These are phyloP conservation scores for Collybia sordida DNA, from an alignment of 768 basidiomycete species.

Conservation along the genomic window DNA sequence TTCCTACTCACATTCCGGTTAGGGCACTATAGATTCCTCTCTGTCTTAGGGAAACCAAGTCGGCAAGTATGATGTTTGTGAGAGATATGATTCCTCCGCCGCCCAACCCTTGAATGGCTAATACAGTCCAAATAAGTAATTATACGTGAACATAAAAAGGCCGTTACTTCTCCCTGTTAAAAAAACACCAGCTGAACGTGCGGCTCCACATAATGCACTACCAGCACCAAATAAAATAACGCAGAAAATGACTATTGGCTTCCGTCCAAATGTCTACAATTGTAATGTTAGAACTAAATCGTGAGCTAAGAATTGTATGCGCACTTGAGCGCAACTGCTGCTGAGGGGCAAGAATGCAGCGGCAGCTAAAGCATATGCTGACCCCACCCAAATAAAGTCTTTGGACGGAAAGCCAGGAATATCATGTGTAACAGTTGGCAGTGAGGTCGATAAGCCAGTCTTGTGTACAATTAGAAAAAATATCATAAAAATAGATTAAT, in stretches of 20 bases:
- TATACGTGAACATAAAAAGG: no score
- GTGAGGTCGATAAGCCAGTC: conserved; percentile 4
- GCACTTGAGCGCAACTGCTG: conserved; percentile 28
- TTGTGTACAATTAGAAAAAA: no score
- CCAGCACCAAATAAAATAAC: conserved; percentile 35
- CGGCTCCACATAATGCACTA: conserved; percentile 34
- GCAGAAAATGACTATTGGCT: conserved; percentile 25
- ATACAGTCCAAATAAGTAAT: background rate
- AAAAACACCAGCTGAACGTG: conserved; percentile 35
- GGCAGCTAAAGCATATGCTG: conserved; percentile 32
- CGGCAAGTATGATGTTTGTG: conserved; percentile 40
- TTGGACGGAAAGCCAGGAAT: background rate
- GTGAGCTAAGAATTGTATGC: conserved; percentile 20
- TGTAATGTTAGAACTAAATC: no score
- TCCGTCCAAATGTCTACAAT: conserved; percentile 8
- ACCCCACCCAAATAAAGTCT: conserved; percentile 8
- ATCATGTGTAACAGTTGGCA: conserved; percentile 6
- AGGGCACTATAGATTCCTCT: conserved; percentile 39
- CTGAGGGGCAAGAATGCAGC: conserved; percentile 38
- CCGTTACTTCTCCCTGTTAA: conserved; percentile 32
- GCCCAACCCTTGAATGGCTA: conserved; percentile 39
- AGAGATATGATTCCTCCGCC: conserved; percentile 37
- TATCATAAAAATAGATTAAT: no score
- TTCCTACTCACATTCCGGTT: conserved; percentile 25
- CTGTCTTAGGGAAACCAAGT: conserved; percentile 45